These are phyloP conservation scores for Yarrowia galli DNA, from an alignment of 1,139 yeast genomes.

Conservation along the genomic window DNA sequence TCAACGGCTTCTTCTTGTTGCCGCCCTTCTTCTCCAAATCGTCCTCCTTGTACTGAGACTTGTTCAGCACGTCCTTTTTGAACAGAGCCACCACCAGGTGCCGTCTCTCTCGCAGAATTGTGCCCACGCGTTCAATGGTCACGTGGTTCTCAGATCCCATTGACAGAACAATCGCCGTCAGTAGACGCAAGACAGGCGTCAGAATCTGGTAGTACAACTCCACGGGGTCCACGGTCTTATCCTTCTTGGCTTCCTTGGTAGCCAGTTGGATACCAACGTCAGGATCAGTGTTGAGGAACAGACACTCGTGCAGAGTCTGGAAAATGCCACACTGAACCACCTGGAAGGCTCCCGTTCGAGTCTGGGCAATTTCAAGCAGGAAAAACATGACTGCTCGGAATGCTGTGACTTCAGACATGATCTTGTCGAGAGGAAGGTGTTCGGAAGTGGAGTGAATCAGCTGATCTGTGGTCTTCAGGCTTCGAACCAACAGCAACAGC, in stretches of 20 bases:
- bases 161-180: constrained; percentile 71
- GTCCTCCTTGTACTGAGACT: constrained; percentile 16
- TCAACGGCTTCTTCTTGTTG: constrained; percentile 11
- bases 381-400: constrained; percentile 75
- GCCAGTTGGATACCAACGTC: constrained; percentile 65
- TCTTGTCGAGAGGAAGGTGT: constrained; percentile 39
- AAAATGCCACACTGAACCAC: constrained; percentile 75
- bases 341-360: constrained; percentile 77
- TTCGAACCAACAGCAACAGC: constrained; percentile 67
- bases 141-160: constrained; percentile 80
- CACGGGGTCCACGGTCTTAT: constrained; percentile 40
- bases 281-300: constrained; percentile 72
- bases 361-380: constrained; percentile 75
- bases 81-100: constrained; percentile 69
- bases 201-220: constrained; percentile 65
- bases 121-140: constrained; percentile 63
- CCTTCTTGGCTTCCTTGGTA: constrained; percentile 30
- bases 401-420: constrained; percentile 75
- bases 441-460: constrained; percentile 40
- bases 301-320: constrained; percentile 63
- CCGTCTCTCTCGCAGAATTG: constrained; percentile 61
- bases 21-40: constrained; percentile 10
- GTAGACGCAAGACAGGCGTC: constrained; percentile 78
- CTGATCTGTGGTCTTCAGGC: constrained; percentile 73
- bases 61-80: constrained; percentile 63